Conservation (phyloP, 1,139 yeast genomes). For the Sugiyamaella pinicola region DNA sequence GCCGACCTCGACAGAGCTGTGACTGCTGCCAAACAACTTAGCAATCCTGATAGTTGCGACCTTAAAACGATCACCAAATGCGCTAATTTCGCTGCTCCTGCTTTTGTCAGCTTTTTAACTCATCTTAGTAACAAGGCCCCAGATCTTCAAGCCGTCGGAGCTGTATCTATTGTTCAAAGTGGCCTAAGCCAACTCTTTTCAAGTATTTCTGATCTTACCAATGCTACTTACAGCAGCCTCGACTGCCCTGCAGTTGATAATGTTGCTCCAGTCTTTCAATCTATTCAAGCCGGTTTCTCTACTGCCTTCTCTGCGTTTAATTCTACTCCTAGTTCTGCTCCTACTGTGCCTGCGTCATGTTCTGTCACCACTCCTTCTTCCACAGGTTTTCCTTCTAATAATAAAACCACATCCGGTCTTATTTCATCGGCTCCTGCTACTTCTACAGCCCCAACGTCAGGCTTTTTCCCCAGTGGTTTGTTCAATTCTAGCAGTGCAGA, state of each 20-base stretch:
- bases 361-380: conserved; percentile 6
- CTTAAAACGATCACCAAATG: conserved; percentile 13
- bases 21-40: conserved; percentile 5
- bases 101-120: conserved; percentile 20
- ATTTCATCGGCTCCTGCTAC: no score
- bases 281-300: conserved; percentile 25
- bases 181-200: conserved; percentile 24
- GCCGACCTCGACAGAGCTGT: conserved; percentile 11
- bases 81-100: conserved; percentile 19
- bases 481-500: not conserved
- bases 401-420: conserved; percentile 7
- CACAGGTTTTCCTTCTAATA: not conserved
- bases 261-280: conserved; percentile 19
- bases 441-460: conserved; percentile 12
- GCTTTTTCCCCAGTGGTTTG: not conserved
- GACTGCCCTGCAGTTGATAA: conserved; percentile 8
- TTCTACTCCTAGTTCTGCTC: conserved; percentile 18
- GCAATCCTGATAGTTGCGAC: conserved; percentile 15
- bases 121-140: conserved; percentile 25
- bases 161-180: conserved; percentile 24
- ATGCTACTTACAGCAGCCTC: conserved; percentile 20
- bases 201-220: conserved; percentile 20
- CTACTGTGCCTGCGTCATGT: conserved; percentile 20
- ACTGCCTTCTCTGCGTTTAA: conserved; percentile 19
- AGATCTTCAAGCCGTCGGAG: conserved; percentile 26